Conservation (phyloP, 164 flowering plant genomes). For the Litsea cubeba region DNA sequence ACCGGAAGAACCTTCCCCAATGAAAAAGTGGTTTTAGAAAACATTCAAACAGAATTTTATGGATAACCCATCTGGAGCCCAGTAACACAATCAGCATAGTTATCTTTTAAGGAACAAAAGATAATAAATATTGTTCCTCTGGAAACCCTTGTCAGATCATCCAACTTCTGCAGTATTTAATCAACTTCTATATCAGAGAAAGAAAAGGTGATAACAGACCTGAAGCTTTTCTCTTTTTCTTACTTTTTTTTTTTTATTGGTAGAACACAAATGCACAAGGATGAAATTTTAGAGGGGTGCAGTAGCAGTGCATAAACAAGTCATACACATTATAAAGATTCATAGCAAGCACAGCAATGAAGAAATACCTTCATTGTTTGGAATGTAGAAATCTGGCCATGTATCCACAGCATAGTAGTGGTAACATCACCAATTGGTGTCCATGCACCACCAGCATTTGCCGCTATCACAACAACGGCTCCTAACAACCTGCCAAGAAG, state of each 20-base stretch:
- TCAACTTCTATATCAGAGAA: background rate
- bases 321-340: background rate
- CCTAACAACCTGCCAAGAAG: slow-evolving; percentile 65
- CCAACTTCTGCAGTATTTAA: no score
- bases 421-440: slow-evolving; percentile 99
- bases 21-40: no score
- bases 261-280: background rate
- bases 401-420: slow-evolving; percentile 98
- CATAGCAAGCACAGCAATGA: background rate
- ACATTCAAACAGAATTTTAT: no score
- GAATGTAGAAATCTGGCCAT: slow-evolving; percentile 94
- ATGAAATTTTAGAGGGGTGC: background rate
- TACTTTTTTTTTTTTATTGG: no score
- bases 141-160: no score
- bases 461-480: slow-evolving; percentile 95
- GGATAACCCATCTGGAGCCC: no score
- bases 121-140: no score
- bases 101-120: no score
- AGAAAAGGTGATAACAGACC: background rate
- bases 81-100: no score
- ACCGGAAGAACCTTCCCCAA: no score
- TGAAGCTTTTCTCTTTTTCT: background rate
- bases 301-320: background rate
- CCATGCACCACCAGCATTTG: slow-evolving; percentile 99
- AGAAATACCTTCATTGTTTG: slow-evolving; percentile 71